phyloP scores from a whole-genome alignment of 1,139 yeast species.

The Keqinozyma sinolaborantium region DNA sequence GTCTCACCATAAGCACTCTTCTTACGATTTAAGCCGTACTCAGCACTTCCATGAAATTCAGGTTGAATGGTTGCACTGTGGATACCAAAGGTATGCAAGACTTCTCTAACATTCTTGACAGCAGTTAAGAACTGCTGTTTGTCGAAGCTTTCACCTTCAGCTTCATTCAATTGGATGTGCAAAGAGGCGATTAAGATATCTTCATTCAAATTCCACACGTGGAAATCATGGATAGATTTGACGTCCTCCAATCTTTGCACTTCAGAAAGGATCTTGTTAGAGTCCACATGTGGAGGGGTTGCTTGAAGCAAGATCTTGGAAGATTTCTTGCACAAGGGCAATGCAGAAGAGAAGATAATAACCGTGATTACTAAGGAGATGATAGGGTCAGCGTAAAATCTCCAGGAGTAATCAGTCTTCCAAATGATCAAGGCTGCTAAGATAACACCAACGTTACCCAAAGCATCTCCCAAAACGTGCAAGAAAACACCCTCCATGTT shows the following conservation, averaged over 20 bases:
- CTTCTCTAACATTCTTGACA: constrained; percentile 73
- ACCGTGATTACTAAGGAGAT: constrained; percentile 82
- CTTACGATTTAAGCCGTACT: constrained; percentile 1
- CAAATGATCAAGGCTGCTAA: constrained; percentile 86
- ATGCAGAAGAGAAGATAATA: constrained; percentile 85
- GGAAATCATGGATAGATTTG: constrained; percentile 87
- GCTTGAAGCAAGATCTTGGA: constrained; percentile 89
- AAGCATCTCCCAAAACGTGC: constrained; percentile 94
- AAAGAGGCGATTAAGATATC: constrained; percentile 83
- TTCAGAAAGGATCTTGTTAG: constrained; percentile 68
- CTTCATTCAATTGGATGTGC: constrained; percentile 69
- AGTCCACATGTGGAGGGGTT: constrained; percentile 78
- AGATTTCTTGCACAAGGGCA: constrained; percentile 85
- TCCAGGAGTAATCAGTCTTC: constrained; percentile 91
- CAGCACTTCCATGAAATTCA: constrained; percentile 42
- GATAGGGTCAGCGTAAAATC: constrained; percentile 78
- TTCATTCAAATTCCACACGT: constrained; percentile 94
- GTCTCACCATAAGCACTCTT: constrained; percentile 29
- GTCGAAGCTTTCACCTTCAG: constrained; percentile 26
- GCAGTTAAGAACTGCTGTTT: constrained; percentile 56
- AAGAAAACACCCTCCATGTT: constrained; percentile 97
- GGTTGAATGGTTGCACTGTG: constrained; percentile 97
- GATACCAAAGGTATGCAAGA: constrained; percentile 80
- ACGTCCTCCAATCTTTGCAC: constrained; percentile 69
- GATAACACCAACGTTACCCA: constrained; percentile 94